phyloP scores from a whole-genome alignment of 768 basidiomycete species.

The Suillus plorans region DNA sequence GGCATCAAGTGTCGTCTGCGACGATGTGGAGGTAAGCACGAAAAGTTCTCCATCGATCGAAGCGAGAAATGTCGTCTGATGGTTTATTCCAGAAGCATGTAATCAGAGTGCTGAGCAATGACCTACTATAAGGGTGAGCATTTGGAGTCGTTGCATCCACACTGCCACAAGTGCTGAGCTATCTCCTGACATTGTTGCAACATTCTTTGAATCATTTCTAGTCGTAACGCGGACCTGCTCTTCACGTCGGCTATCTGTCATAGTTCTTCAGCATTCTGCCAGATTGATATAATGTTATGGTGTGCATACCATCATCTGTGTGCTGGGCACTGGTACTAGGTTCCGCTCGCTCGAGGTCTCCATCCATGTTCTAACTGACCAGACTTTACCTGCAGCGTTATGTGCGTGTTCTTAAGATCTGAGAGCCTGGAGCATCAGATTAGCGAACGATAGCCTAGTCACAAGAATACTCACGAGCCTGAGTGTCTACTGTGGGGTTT shows the following conservation, averaged over 20 bases:
- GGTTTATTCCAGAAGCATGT: background rate
- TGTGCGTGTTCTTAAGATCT: slow-evolving; percentile 36
- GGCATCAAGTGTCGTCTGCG: slow-evolving; percentile 14
- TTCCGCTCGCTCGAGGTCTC: background rate
- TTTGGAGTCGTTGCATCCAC: slow-evolving; percentile 29
- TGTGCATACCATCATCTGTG: background rate
- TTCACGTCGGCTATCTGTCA: background rate
- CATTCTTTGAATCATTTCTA: background rate
- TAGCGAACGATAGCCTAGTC: background rate
- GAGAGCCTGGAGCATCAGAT: background rate
- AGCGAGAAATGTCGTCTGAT: slow-evolving; percentile 29
- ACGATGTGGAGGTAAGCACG: slow-evolving; percentile 22
- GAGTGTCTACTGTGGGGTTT: no score
- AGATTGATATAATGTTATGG: background rate
- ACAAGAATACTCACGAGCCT: no score
- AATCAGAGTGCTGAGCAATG: background rate
- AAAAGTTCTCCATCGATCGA: slow-evolving; percentile 29
- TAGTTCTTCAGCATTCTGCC: background rate
- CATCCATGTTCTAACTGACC: background rate
- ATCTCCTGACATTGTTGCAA: background rate
- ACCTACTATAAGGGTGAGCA: slow-evolving; percentile 26
- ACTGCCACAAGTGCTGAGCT: slow-evolving; percentile 20
- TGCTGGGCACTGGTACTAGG: background rate
- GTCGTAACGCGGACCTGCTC: no score
- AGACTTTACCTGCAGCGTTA: slow-evolving; percentile 36